Base-by-base conservation (phyloP, 169 alveolate species). In the Plasmodium adleri region DNA sequence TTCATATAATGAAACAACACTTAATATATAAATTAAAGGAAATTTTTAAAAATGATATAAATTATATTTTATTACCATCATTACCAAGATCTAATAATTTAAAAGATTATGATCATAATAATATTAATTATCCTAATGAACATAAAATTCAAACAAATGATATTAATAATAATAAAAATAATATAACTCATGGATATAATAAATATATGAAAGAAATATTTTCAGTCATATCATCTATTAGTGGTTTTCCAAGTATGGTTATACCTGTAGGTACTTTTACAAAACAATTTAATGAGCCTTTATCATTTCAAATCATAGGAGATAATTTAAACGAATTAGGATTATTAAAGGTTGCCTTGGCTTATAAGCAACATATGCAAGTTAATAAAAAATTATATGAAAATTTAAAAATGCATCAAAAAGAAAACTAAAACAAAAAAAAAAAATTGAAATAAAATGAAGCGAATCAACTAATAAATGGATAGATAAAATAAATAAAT, bases 221-320 rank as follows among this genome's bases (percentile, higher is more conserved):
- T 45, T 78, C 76, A 1, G 60, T 78, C 17, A 59, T 78, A 39
- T 32, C 89, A 13, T 78, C 89, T 7, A 78, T 78, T 24, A 64
- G 78, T 15, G 89, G 89, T 1, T 45, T 43, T 47, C 89, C 89
- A 0, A 78, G 89, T 20, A 66, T 78, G 4, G 89, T 78, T 5
- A 78, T 78, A 24, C 89, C 89, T 17, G 50, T 76, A 70, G 89
- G 89, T 28, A 59, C 47, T 10, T 78, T 78, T 52, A 78, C 89
- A 13, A 47, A 67, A 52, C 24, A 66, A n/a, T 78, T 58, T 0
- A 78, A 78, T 52, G 89, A 78, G 15, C 89, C 89, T 1, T 45
- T 43, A 5, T 78, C 89, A 12, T 78, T 78, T 66, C 89, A 78
- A 17, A 12, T 78, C 32, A 10, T 78, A 20, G 28, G 60, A 39